Base-by-base conservation (phyloP, 176 grass and related monocot species). In the Guadua angustifolia region DNA sequence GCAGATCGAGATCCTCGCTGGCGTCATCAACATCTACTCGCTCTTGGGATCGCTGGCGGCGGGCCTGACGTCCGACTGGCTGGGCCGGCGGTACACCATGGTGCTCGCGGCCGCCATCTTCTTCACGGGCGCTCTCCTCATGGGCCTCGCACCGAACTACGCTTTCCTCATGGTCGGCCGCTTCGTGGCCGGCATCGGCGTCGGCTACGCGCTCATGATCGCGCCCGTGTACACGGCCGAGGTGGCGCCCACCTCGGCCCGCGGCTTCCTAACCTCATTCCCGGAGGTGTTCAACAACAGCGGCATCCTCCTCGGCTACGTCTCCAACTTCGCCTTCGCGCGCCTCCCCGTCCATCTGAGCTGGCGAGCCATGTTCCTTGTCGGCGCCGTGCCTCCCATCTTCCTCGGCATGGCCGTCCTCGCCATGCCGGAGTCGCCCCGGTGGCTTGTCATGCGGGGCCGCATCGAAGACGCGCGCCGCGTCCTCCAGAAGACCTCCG, bases 371-470 rank as follows among this genome's bases (percentile, higher is more conserved):
- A 98, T 98, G 96, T 88, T 98, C 86, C 85, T 87, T 4, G 91
- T 84, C 38, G 93, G 96, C 52, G 96, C 93, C 33, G 83, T 98
- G 15, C 96, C 96, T 26, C 89, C 96, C 0, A 44, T 98, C 7
- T 95, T 98, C 83, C 96, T 98, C 0, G 93, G 78, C 66, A 39
- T 82, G 44, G 91, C 85, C 7, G 91, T 98, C 7, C 87, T 98
- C 75, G 85, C 88, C 66, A 98, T 98, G 96, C 96, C 96, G 51
- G 96, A 95, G 87, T 98, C 96, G 0, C 96, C 96, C 0, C 87
- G 96, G 6, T 98, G 96, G 96, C 91, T 98, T 8, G 91, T 98
- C 63, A 93, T 98, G 96, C 96, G 89, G 12, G 96, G 96, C 42
- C 91, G 93, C 63, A 75, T 95, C 36, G 87, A 78, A 9, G 91